Evolutionary conservation across 257 asterid genomes (phyloP).

Genomic region (Leptodermis oblonga): DNA sequence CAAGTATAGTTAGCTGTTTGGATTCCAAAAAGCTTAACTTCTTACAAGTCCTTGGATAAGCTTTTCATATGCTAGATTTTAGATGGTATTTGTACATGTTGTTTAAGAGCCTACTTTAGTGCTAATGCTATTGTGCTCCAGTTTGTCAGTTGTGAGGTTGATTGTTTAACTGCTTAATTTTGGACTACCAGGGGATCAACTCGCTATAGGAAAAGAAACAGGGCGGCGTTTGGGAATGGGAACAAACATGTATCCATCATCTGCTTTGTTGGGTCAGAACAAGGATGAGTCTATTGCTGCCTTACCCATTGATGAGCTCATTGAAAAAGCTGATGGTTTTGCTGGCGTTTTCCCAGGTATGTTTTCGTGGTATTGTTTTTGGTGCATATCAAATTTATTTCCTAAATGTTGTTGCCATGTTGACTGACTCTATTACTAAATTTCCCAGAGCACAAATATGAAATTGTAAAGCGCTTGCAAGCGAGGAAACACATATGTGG

Average conservation of each 20-base stretch:
- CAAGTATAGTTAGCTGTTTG: no score
- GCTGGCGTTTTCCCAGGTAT: conserved; percentile 99
- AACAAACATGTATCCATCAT: conserved; percentile 96
- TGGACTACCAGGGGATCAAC: conserved; percentile 77
- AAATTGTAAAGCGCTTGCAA: conserved; percentile 95
- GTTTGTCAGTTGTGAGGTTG: neutral
- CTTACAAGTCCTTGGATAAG: no score
- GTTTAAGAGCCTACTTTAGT: no score
- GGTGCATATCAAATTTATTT: neutral
- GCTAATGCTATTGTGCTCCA: no score
- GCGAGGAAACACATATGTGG: conserved; percentile 97
- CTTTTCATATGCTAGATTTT: no score
- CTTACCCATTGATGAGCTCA: conserved; percentile 90
- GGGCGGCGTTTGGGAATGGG: conserved; percentile 99
- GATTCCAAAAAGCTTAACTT: no score
- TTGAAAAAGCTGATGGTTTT: conserved; percentile 98
- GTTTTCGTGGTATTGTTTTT: conserved; percentile 8
- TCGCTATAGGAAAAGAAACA: conserved; percentile 95
- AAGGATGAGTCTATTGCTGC: conserved; percentile 94
- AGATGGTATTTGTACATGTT: no score
- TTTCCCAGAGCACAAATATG: conserved; percentile 86
- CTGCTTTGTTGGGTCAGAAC: conserved; percentile 90
- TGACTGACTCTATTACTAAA: conserved; percentile 9
- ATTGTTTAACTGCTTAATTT: conserved; percentile 8
- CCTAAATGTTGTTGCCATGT: neutral